A percentile compares a stretch with the other conserved stretches of the same genome.
Conservation (phyloP, 75 land plant genomes). For the Sequoia sempervirens region DNA sequence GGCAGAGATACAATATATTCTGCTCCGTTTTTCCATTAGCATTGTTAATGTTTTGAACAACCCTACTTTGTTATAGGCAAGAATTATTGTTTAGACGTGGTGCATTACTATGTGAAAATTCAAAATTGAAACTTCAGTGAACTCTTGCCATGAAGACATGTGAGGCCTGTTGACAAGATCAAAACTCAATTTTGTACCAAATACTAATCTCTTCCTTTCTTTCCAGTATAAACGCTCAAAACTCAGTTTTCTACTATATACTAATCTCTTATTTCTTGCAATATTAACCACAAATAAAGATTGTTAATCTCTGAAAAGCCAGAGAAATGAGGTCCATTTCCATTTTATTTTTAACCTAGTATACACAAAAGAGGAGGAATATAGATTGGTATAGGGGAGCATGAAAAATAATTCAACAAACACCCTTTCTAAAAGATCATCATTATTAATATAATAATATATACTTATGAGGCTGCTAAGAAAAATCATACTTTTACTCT, state of each 20-base stretch:
- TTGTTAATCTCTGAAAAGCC: not conserved
- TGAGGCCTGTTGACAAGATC: not conserved
- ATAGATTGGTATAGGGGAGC: not conserved
- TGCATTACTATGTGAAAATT: not conserved
- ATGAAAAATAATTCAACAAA: not conserved
- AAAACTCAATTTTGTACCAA: conserved; percentile 2
- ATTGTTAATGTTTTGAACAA: not conserved
- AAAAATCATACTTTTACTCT: conserved; percentile 50
- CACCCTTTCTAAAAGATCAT: not conserved
- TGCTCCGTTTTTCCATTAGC: not conserved
- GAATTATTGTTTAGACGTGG: not conserved
- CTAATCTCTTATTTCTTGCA: not conserved
- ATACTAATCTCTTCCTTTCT: not conserved
- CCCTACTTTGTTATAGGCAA: not conserved
- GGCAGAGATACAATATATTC: not conserved
- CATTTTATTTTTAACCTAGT: not conserved
- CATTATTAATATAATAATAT: not conserved
- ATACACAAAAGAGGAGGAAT: not conserved
- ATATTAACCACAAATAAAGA: not conserved
- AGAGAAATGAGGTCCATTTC: conserved; percentile 3
- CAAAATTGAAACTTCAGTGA: not conserved
- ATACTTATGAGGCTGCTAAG: not conserved
- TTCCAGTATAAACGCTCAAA: not conserved
- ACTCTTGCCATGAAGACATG: not conserved
- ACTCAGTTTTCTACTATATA: not conserved